Base-by-base conservation (phyloP, 495 filamentous ascomycete genomes). In the Penicillium silybi region DNA sequence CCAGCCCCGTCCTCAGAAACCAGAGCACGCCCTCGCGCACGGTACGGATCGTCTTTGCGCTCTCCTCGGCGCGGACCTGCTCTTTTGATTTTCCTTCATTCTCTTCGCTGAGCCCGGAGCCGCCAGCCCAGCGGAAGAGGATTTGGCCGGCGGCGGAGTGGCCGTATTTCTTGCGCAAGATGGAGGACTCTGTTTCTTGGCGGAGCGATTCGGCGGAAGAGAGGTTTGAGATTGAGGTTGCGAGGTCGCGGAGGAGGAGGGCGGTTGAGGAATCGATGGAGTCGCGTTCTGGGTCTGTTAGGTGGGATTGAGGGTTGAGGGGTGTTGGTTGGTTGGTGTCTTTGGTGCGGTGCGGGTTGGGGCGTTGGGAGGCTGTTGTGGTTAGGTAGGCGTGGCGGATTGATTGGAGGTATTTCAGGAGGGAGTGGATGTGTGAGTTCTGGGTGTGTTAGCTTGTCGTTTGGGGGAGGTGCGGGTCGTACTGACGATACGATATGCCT, bases 341-440 rank as follows among this genome's bases (percentile, higher is more conserved):
- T 40, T 19, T 4, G 32, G 35, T 4, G 47, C 27, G 20, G 47
- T 43, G 53, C 43, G 54, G 62, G 62, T 32, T 32, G 44, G 62
- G 52, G 41, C 76, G 69, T 20, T 76, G 71, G 8, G 78, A 68
- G n/a, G 66, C 68, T 15, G 82, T 80, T 53, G 83, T 88, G 42
- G 91, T 91, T 58, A 98, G 90, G 76, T 97, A 98, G 59, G 90
- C 79, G 54, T 89, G 89, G 48, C 95, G 88, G 53, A 95, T 88
- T 43, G 81, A 81, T 63, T 82, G 82, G 37, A 98, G 88, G 51
- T 95, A 88, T 55, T 67, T 65, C 52, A 85, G 80, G 40, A 98
- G 83, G 42, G 84, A 87, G 46, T 78, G 55, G 45, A 97, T 89
- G 71, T 93, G 90, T 9, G 87, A 79, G 66, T 95, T 93, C 93